Percentiles rank a stretch among this genome's conserved stretches.
phyloP scores from a whole-genome alignment of 108 stramenopile genomes.

The Cylindrotheca fusiformis region DNA sequence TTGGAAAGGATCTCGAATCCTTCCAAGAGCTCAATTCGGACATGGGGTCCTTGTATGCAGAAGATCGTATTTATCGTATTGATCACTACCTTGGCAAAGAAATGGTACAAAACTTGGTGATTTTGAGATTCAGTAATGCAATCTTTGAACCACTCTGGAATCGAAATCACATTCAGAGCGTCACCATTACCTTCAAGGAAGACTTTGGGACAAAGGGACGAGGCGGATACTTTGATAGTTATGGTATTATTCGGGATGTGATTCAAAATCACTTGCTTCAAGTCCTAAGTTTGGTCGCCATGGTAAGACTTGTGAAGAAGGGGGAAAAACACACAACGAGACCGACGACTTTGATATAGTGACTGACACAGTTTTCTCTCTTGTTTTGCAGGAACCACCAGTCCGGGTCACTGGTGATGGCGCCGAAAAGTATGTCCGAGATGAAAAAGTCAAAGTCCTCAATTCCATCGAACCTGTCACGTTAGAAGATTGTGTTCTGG shows the following conservation, averaged over 20 bases:
- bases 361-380: neutral
- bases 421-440: constrained; percentile 84
- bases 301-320: constrained; percentile 80
- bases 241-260: constrained; percentile 91
- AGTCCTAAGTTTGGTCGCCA: constrained; percentile 79
- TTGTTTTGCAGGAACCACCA: too few species aligned
- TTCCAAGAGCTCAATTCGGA: constrained; percentile 64
- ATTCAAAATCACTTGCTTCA: constrained; percentile 94
- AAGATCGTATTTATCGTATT: constrained; percentile 92
- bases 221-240: constrained; percentile 71
- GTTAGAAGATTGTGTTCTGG: constrained; percentile 86
- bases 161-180: constrained; percentile 56
- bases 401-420: constrained; percentile 49
- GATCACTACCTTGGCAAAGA: constrained; percentile 99
- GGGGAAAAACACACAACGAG: too few species aligned
- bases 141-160: constrained; percentile 93
- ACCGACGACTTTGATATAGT: constrained; percentile 15
- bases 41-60: constrained; percentile 72
- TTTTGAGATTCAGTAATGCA: constrained; percentile 89
- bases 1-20: constrained; percentile 90
- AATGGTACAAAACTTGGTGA: constrained; percentile 95
- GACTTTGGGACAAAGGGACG: constrained; percentile 88
- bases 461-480: constrained; percentile 73
- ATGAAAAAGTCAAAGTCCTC: constrained; percentile 93
- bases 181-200: constrained; percentile 87